Percentiles rank a stretch among this genome's conserved stretches.
phyloP scores from a whole-genome alignment of 2,329 filamentous ascomycete genomes.

The Monosporascus sp. region DNA sequence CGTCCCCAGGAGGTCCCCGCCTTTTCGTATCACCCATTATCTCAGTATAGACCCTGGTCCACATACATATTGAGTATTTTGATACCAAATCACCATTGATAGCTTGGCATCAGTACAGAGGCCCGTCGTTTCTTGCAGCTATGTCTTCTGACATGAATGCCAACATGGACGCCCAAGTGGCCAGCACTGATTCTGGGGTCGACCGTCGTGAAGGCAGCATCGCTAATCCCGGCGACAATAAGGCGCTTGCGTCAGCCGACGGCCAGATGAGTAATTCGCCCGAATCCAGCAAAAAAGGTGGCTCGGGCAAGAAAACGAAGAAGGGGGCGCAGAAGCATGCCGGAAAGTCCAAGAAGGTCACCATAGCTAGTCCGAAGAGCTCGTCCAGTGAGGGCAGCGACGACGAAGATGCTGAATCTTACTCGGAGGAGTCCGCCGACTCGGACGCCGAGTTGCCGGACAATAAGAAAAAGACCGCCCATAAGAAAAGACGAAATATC shows the following conservation, averaged over 20 bases:
- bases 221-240: conserved; percentile 9
- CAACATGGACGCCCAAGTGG: conserved; percentile 17
- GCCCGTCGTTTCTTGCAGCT: background rate
- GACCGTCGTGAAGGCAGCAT: conserved; percentile 17
- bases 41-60: background rate
- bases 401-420: conserved; percentile 11
- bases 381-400: conserved; percentile 7
- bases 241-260: conserved; percentile 17
- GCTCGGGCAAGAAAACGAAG: conserved; percentile 22
- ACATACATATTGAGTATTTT: background rate
- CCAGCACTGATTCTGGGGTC: conserved; percentile 8
- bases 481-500: background rate
- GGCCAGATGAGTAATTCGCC: conserved; percentile 10
- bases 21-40: background rate
- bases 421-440: conserved; percentile 8
- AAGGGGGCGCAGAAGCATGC: conserved; percentile 10
- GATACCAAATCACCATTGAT: background rate
- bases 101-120: background rate
- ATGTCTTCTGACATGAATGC: conserved; percentile 12
- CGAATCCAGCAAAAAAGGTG: conserved; percentile 19
- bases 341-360: conserved; percentile 17
- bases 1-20: background rate
- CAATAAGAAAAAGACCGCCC: background rate
- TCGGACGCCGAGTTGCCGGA: background rate
- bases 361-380: background rate